Conservation (phyloP, 139 green algal genomes). For the Chlorokybus atmophyticus region DNA sequence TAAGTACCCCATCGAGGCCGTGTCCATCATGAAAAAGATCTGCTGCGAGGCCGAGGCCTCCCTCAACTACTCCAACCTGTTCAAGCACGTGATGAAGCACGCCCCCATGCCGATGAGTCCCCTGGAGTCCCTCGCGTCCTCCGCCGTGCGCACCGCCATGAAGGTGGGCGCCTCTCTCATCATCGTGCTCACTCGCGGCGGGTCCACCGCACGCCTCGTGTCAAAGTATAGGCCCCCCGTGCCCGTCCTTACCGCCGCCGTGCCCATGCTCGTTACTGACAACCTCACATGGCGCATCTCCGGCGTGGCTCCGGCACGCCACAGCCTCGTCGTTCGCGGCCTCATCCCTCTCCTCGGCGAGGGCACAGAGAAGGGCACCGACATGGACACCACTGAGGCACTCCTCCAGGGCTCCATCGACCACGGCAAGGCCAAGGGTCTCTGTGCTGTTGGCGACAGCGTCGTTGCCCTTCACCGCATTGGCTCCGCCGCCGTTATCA, state of each 20-base stretch:
- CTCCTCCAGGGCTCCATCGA: constrained; percentile 8
- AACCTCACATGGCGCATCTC: constrained; percentile 16
- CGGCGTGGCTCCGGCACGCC: constrained; percentile 20
- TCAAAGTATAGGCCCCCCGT: constrained; percentile 37
- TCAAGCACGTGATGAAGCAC: constrained; percentile 67
- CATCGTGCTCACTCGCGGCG: constrained; percentile 34
- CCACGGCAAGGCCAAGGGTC: constrained; percentile 6
- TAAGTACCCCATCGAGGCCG: constrained; percentile 46
- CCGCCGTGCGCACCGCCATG: constrained; percentile 83
- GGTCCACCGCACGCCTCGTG: constrained; percentile 31
- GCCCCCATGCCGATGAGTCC: constrained; percentile 68
- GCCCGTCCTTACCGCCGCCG: constrained; percentile 34
- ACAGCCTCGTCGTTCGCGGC: constrained; percentile 29
- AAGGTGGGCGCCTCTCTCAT: constrained; percentile 76
- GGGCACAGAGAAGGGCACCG: constrained; percentile 16
- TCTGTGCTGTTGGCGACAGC: constrained; percentile 18
- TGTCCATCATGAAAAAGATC: constrained; percentile 63
- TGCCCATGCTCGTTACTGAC: constrained; percentile 31
- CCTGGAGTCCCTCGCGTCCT: constrained; percentile 86
- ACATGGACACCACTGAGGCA: constrained; percentile 23
- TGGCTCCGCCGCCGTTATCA: constrained; percentile 25
- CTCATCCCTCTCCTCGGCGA: constrained; percentile 29
- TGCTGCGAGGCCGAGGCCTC: constrained; percentile 60
- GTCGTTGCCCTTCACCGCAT: constrained; percentile 27
- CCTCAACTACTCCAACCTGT: constrained; percentile 42